Evolutionary conservation across 352 stramenopile genomes (phyloP), one percentile per base, ranked within the genome.

Genomic region (Aphanomyces cochlioides): DNA sequence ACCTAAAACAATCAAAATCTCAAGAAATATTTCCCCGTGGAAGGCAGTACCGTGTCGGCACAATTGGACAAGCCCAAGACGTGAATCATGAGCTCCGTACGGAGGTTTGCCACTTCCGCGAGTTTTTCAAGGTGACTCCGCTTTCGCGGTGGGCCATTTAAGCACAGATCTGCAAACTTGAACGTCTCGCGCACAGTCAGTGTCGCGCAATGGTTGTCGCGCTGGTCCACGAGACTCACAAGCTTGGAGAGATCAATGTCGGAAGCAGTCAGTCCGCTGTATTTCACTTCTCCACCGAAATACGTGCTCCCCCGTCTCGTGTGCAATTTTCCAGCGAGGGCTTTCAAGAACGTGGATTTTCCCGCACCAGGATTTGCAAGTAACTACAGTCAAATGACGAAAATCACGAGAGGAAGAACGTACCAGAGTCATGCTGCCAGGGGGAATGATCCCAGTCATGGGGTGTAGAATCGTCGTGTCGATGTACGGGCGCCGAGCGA

Each of bases 141-240:
- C 61, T 81, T 67, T n/a, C 85, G 73, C 2, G 81, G 80, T 4
- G 67, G 68, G 0, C 77, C 77, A 40, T 85, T 93, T 17, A 95
- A 78, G 72, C 88, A 97, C 63, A 90, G 80, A 73, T 96, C 96
- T 10, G 94, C 88, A 79, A 98, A 98, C 66, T 91, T 78, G 72
- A 98, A 85, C 17, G 95, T 98, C 74, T 98, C 94, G 21, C 89
- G 81, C 0, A 99, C 96, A 3, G 95, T 98, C 15, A 98, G 76
- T 38, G 90, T 87, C 8, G 95, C 79, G 47, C 91, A 82, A 84
- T 98, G 95, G 47, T 85, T 83, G 75, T 98, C 95, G 19, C 77
- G 73, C 66, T 88, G 84, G 58, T 90, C 84, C 13, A 92, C 77
- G 13, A 92, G 75, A 1, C 81, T 80, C 3, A 80, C 82, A 3